Conservation (phyloP, 106 monocot genomes). For the Dendrobium huoshanense region DNA sequence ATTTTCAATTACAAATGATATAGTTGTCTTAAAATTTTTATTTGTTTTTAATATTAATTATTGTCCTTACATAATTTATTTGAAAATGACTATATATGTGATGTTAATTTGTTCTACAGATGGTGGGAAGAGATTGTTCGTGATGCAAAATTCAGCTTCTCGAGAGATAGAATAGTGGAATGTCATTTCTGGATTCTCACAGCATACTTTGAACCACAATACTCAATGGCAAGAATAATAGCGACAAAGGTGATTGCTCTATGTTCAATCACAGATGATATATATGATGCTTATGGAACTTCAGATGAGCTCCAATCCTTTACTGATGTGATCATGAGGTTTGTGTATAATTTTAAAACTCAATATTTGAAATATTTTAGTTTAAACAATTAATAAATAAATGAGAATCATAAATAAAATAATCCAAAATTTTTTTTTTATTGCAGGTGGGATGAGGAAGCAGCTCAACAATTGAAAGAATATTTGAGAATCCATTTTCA, state of each 20-base stretch:
- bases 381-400: not conserved
- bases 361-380: not conserved
- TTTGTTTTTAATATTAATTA: too few relatives aligned
- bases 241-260: constrained; percentile 4
- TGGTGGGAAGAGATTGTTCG: constrained; percentile 7
- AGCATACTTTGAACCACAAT: constrained; percentile 12
- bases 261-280: not conserved
- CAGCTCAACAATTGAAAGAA: not conserved
- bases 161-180: constrained; percentile 9
- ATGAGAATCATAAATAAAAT: too few relatives aligned
- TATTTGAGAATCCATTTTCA: constrained; percentile 7
- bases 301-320: constrained; percentile 10
- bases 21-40: too few relatives aligned
- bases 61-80: too few relatives aligned
- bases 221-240: constrained; percentile 5
- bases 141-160: not conserved
- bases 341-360: not conserved
- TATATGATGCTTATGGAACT: constrained; percentile 16
- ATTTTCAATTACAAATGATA: too few relatives aligned
- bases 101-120: not conserved
- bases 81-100: not conserved
- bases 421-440: too few relatives aligned
- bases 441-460: constrained; percentile 23
- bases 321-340: constrained; percentile 15
- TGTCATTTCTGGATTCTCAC: constrained; percentile 13